Conservation (phyloP, 371 early-diverging fungal genomes). For the Racocetra persica region DNA sequence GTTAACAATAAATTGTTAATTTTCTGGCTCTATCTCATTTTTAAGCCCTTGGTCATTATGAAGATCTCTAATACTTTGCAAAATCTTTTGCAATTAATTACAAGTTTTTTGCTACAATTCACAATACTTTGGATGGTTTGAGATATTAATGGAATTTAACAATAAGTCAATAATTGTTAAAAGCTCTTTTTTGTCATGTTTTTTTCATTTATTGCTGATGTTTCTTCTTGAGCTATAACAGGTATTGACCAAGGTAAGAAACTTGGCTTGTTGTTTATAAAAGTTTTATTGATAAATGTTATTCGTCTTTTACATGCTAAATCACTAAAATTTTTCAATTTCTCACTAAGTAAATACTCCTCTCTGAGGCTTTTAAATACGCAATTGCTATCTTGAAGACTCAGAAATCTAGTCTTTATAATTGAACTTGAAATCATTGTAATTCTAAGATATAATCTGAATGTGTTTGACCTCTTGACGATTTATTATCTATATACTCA, state of each 20-base stretch:
- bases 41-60: too few relatives aligned
- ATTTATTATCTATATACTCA: too few relatives aligned
- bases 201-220: not conserved
- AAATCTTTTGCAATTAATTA: not conserved
- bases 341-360: slow-evolving; percentile 18
- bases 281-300: not conserved
- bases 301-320: too few relatives aligned
- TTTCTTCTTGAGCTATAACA: slow-evolving; percentile 21
- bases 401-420: slow-evolving; percentile 17
- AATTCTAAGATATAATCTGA: too few relatives aligned
- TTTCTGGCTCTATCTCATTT: too few relatives aligned
- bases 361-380: slow-evolving; percentile 24
- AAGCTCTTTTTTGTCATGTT: not conserved
- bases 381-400: not conserved
- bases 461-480: too few relatives aligned
- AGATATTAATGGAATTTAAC: not conserved
- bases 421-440: slow-evolving; percentile 12
- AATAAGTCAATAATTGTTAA: too few relatives aligned
- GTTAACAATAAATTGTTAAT: too few relatives aligned
- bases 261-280: not conserved
- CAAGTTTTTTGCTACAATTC: too few relatives aligned
- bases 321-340: slow-evolving; percentile 32
- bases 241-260: not conserved
- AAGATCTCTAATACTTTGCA: not conserved
- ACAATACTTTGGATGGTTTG: not conserved